Base-by-base conservation (phyloP, 192 early-diverging fungal genomes). In the Backusella sp. region DNA sequence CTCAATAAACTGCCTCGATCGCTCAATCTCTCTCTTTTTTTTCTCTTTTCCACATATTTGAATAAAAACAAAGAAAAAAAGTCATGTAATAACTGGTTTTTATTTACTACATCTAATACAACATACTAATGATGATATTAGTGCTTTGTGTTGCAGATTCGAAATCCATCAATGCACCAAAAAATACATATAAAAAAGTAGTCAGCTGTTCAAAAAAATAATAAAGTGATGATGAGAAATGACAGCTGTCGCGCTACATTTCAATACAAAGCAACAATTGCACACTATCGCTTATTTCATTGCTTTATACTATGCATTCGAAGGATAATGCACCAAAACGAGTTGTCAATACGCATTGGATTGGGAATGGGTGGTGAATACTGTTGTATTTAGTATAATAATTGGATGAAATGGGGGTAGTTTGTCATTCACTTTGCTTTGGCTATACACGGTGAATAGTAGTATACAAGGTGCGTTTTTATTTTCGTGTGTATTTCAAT, bases 51-150 rank as follows among this genome's bases (percentile, higher is more conserved):
- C 46, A 49, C 19, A 49, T 49, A 62, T 62, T 62, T 62, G 56
- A 62, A 62, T 62, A 62, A 62, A 62, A 62, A 62, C 21, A 62
- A 23, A 62, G 9, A 12, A 62, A 59, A 59, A 62, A 62, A 62
- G 56, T 28, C 56, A 62, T 62, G 56, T 62, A 62, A 62, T 62
- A 62, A 28, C 26, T 23, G 11, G 19, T 56, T 56, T 62, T 28
- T 62, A 28, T 23, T 12, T 62, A 21, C 12, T 62, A 28, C 14
- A 28, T 62, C 11, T 32, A 32, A 32, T 32, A 32, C 32, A 3
- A 32, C 23, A 62, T 62, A 26, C 56, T 62, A 62, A 62, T 62
- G 26, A 9, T 15, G 30, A 14, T 28, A 62, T 28, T 28, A 62
- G 26, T 62, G 56, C 56, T 62, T 62, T 28, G 21, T 62, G 1